phyloP scores from a whole-genome alignment of 495 filamentous ascomycete genomes.

The Parathielavia appendiculata region DNA sequence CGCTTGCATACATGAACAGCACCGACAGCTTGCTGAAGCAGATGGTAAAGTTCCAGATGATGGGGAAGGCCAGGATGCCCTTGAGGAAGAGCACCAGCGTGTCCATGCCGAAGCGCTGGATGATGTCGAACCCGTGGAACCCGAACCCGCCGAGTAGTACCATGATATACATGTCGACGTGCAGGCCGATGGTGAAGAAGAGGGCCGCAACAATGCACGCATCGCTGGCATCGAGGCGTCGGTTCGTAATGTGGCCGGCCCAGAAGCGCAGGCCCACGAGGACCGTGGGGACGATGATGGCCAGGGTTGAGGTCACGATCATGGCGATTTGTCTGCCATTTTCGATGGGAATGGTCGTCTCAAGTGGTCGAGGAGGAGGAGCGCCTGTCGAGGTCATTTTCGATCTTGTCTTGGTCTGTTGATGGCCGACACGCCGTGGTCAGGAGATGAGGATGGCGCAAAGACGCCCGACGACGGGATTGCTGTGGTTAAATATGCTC shows the following conservation, averaged over 20 bases:
- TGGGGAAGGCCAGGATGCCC: constrained; percentile 18
- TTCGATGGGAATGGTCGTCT: constrained; percentile 16
- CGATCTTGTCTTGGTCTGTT: neutral
- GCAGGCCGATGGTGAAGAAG: constrained; percentile 18
- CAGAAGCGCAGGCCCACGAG: constrained; percentile 16
- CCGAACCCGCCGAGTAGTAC: constrained; percentile 15
- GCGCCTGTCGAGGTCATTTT: neutral
- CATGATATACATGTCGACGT: constrained; percentile 17
- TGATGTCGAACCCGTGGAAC: constrained; percentile 16
- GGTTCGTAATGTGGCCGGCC: constrained; percentile 2
- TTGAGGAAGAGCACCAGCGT: constrained; percentile 19
- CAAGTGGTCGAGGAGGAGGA: constrained; percentile 4
- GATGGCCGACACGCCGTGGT: no score
- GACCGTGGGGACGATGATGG: constrained; percentile 14
- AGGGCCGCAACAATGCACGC: constrained; percentile 15
- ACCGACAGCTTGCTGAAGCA: constrained; percentile 24
- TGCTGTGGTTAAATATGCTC: no score
- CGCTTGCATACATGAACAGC: constrained; percentile 17
- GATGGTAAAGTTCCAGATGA: constrained; percentile 19
- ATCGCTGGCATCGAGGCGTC: constrained; percentile 15
- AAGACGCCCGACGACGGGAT: no score
- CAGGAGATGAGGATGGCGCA: no score
- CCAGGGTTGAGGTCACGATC: constrained; percentile 11
- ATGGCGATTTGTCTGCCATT: constrained; percentile 13
- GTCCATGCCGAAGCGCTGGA: constrained; percentile 18